Percentiles rank a stretch among this genome's conserved stretches.
phyloP scores from a whole-genome alignment of 164 flowering plant species.

The Annona cherimola region DNA sequence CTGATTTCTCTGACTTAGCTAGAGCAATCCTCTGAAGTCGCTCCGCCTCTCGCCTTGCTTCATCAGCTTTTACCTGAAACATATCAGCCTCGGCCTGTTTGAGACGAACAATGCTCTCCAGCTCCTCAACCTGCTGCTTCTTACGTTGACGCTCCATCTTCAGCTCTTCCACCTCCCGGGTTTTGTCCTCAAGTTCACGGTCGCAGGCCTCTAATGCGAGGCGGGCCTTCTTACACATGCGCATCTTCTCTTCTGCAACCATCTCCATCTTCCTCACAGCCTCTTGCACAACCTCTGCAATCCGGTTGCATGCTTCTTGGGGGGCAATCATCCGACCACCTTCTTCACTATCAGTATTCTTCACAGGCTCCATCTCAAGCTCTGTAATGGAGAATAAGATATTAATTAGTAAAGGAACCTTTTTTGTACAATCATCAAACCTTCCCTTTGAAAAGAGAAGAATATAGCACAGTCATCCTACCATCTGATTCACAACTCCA shows the following conservation, averaged over 20 bases:
- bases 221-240: slow-evolving; percentile 80
- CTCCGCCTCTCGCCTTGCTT: slow-evolving; percentile 92
- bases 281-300: slow-evolving; percentile 94
- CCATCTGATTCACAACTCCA: background rate
- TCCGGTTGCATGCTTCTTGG: slow-evolving; percentile 85
- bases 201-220: slow-evolving; percentile 74
- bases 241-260: slow-evolving; percentile 91
- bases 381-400: slow-evolving; percentile 30
- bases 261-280: slow-evolving; percentile 92
- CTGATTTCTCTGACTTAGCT: slow-evolving; percentile 83
- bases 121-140: slow-evolving; percentile 82
- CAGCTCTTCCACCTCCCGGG: slow-evolving; percentile 67
- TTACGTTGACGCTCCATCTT: slow-evolving; percentile 72
- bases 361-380: slow-evolving; percentile 65
- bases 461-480: background rate
- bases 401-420: no score
- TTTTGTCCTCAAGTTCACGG: slow-evolving; percentile 81
- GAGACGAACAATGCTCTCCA: slow-evolving; percentile 87
- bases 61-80: slow-evolving; percentile 93
- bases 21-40: slow-evolving; percentile 79
- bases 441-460: background rate
- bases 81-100: slow-evolving; percentile 96
- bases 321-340: slow-evolving; percentile 76
- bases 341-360: slow-evolving; percentile 63
- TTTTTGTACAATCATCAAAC: no score